Evolutionary conservation across 495 filamentous ascomycete species (phyloP), one percentile per base, ranked within the genome.

Genomic region (Beverwykella pulmonaria): DNA sequence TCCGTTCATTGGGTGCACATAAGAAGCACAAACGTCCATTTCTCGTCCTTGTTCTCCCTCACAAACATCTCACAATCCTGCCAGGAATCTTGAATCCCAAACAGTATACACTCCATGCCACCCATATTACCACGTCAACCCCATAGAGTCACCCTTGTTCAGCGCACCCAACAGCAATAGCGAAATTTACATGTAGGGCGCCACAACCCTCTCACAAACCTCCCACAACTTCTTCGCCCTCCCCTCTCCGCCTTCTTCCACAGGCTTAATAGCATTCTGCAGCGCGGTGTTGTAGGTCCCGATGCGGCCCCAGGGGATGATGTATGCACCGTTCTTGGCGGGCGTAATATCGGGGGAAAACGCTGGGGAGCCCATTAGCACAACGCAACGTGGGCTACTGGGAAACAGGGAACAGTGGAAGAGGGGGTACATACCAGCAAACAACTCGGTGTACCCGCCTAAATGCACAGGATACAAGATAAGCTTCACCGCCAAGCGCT

Each of bases 381-480:
- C n/a, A n/a, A n/a, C n/a, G n/a, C n/a, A n/a, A n/a, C n/a, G n/a
- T n/a, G n/a, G 30, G 12, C 30, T 34, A 5, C 30, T 34, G 30
- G 4, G 4, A 34, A 12, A 34, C 30, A 34, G 15, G 15, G 39
- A 44, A 44, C 5, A 44, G 39, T 9, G 39, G 17, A n/a, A n/a
- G 17, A 44, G 17, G 39, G 17, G 15, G 32, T 19, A 32, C 52
- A 32, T 25, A 55, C 72, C 75, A 39, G 74, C 68, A 57, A 65
- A 77, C 22, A 77, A 56, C 66, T 73, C 70, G 9, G 75, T 77
- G 48, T 73, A 77, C 4, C 58, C 75, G 0, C 75, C 75, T 22
- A 65, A 66, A 7, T 54, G 47, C 4, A 70, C 52, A 17, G 63
- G 65, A 63, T 74, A 67, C 12, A 59, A 17, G 36, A 73, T 48